Evolutionary conservation across 345 rosid species (phyloP).

Genomic region (Acer negundo): DNA sequence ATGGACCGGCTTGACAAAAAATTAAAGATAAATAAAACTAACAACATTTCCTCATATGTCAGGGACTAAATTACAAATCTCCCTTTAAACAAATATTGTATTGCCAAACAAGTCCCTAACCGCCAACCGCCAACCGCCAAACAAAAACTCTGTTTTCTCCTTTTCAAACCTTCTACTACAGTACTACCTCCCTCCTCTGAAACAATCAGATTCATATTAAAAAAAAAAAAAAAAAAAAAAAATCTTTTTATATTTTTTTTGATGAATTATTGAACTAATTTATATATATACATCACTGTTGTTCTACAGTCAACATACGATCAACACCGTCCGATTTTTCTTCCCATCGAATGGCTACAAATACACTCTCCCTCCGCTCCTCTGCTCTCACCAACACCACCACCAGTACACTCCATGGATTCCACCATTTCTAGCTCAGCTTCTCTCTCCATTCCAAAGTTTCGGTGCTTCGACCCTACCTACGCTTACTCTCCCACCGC

Average conservation of each 20-base stretch:
- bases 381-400: too few species aligned
- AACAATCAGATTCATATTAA: neutral
- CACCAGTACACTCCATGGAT: constrained; percentile 20
- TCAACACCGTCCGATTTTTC: too few species aligned
- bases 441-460: constrained; percentile 27
- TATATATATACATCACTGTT: too few species aligned
- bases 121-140: neutral
- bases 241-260: too few species aligned
- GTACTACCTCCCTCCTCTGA: neutral
- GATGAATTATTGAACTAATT: neutral
- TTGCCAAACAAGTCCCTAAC: neutral
- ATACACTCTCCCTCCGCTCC: too few species aligned
- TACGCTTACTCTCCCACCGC: constrained; percentile 14
- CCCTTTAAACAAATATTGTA: neutral
- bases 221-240: too few species aligned
- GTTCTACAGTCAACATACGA: too few species aligned
- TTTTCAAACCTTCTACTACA: neutral
- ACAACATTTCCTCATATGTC: too few species aligned
- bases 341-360: too few species aligned
- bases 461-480: constrained; percentile 49
- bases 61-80: too few species aligned
- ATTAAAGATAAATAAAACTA: too few species aligned
- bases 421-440: constrained; percentile 43
- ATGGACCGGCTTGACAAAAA: too few species aligned
- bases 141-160: neutral